phyloP scores from a whole-genome alignment of 176 grass and related monocot species.

The Carex pumila region DNA sequence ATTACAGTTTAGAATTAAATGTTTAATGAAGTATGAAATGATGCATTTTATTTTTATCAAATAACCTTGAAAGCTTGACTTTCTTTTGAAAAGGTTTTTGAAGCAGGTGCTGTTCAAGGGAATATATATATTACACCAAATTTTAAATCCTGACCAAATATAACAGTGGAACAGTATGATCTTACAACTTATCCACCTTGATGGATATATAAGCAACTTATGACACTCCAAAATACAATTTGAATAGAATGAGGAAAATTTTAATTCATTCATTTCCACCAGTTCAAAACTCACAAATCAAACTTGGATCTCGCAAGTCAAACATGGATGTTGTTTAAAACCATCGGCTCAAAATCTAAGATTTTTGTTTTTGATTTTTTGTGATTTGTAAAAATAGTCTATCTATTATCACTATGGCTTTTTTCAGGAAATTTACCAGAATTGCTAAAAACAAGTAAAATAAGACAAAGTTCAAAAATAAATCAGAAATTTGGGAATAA shows the following conservation, averaged over 20 bases:
- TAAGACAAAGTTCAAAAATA: not conserved
- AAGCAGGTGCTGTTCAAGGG: not conserved
- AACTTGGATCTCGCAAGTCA: not conserved
- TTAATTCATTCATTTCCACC: not conserved
- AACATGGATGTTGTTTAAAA: not conserved
- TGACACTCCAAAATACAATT: not conserved
- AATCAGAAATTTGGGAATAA: not conserved
- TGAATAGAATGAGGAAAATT: not conserved
- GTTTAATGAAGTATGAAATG: not conserved
- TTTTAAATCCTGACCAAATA: not conserved
- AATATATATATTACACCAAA: not conserved
- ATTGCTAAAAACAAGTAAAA: constrained; percentile 2
- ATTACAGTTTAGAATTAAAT: not conserved
- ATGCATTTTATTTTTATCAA: not conserved
- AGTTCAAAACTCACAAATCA: not conserved
- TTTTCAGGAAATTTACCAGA: not conserved
- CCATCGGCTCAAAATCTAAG: not conserved
- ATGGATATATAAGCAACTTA: not conserved
- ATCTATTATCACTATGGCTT: not conserved
- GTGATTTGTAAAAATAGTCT: not conserved
- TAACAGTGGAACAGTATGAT: not conserved
- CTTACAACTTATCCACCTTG: not conserved
- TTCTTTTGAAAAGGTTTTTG: not conserved
- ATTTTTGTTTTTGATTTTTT: not conserved
- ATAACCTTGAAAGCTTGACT: not conserved